Conservation (phyloP, 257 asterid species). For the Cynanchum wilfordii region DNA sequence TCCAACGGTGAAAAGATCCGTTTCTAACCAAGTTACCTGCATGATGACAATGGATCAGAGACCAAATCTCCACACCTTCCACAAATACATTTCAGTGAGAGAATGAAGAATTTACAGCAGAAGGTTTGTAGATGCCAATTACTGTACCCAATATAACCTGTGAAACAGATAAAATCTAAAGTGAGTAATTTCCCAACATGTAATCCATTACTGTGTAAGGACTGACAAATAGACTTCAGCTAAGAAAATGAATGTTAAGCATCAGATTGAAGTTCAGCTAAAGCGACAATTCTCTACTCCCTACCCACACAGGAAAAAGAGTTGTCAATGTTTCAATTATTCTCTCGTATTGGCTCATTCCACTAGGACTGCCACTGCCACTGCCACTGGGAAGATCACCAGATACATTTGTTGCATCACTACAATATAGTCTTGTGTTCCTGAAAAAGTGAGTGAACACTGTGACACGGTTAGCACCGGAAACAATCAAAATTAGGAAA, state of each 20-base stretch:
- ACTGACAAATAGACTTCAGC: not conserved
- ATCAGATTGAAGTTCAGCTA: constrained; percentile 11
- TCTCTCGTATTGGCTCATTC: constrained; percentile 71
- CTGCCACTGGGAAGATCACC: constrained; percentile 60
- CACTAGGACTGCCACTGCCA: constrained; percentile 44
- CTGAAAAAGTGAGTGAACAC: constrained; percentile 24
- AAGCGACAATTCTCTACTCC: constrained; percentile 25
- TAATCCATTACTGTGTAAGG: not conserved
- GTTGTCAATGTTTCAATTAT: constrained; percentile 86
- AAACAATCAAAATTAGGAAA: constrained; percentile 8
- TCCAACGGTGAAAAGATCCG: constrained; percentile 83
- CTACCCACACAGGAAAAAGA: constrained; percentile 93
- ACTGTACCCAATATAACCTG: constrained; percentile 92
- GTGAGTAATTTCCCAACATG: constrained; percentile 10
- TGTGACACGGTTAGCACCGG: not conserved
- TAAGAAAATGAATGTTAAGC: constrained; percentile 2
- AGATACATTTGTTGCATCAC: constrained; percentile 59
- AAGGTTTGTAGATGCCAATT: constrained; percentile 88
- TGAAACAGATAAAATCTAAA: constrained; percentile 17
- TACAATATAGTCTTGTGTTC: constrained; percentile 43
- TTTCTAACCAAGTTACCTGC: constrained; percentile 94
- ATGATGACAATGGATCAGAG: constrained; percentile 22
- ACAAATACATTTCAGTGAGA: constrained; percentile 11
- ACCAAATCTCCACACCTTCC: constrained; percentile 8
- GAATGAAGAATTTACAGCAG: constrained; percentile 48